Base-by-base conservation (phyloP, 345 rosid species). In the Limnanthes douglasii region DNA sequence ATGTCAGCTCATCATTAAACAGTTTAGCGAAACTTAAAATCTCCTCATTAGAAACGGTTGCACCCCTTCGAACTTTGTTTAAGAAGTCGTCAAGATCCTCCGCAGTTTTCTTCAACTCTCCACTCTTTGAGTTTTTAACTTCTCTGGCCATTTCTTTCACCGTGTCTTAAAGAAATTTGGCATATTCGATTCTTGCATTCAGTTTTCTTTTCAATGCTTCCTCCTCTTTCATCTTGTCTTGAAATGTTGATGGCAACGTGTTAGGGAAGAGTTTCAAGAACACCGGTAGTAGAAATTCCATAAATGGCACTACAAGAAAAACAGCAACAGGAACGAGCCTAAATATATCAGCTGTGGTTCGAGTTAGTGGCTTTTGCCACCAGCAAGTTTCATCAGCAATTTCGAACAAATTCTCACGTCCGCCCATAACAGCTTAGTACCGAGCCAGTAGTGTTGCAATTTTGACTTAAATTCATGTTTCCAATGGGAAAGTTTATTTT, bases 91-190 rank as follows among this genome's bases (percentile, higher is more conserved):
- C 88, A 39, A 77, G 78, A 51, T 77, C 82, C 48, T 70, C 75
- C 7, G 88, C 88, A 3, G 78, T 77, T 54, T 62, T 48, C 57
- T 62, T 69, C 4, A 41, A 24, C 39, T 84, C 95, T 33, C 93
- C 95, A 56, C 72, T 70, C 50, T 74, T 64, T 3, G 93, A 68
- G 48, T 73, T 78, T 44, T 79, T 76, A 48, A 78, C 75, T 63
- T 84, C 95, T 46, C 71, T 84, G 19, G 95, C 93, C 95, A 84
- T 84, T 73, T 78, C 93, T 61, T 60, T 75, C 35, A 71, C 95
- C 1, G 93, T 84, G 22, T 84, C 93, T 55, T 77, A 78, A 31
- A 77, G 77, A 67, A 77, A 77, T 59, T 70, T 77, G 41, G 88
- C 88, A 14, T 77, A 77, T 46, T 73, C 88, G 37, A 77, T 77